Conservation (phyloP, 1,139 yeast genomes). For the Pneumocystis canis region DNA sequence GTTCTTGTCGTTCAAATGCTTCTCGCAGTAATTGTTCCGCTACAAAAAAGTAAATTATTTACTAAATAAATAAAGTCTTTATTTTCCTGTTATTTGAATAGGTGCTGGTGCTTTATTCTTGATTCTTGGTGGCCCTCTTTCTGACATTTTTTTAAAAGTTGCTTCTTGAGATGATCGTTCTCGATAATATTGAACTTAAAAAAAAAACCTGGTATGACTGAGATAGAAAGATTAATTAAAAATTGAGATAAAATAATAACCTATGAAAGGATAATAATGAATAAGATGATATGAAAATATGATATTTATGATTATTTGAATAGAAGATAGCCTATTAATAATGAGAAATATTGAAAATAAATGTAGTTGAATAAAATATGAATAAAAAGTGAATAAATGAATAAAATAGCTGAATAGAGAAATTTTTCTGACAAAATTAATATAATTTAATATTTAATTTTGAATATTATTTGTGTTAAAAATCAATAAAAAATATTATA, state of each 20-base stretch:
- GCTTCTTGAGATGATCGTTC: background rate
- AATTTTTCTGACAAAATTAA: too few species aligned
- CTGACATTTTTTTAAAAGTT: background rate
- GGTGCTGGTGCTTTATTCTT: conserved; percentile 35
- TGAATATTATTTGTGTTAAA: too few species aligned
- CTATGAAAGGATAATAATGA: background rate
- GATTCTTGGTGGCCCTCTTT: conserved; percentile 21
- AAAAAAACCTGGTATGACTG: too few species aligned
- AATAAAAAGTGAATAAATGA: too few species aligned
- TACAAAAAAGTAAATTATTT: conserved; percentile 24
- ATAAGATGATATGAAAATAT: background rate
- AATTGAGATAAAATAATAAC: background rate
- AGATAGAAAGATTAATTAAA: background rate
- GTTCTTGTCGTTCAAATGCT: conserved; percentile 37
- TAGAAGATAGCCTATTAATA: too few species aligned
- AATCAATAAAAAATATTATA: too few species aligned
- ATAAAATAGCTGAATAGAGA: too few species aligned
- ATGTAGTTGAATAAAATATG: too few species aligned
- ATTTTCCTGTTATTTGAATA: conserved; percentile 23
- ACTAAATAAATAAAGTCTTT: background rate
- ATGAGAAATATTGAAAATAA: too few species aligned
- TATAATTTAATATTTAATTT: too few species aligned
- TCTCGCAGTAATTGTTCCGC: conserved; percentile 44
- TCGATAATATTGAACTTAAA: background rate
- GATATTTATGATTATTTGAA: background rate